Evolutionary conservation across 2,329 filamentous ascomycete species (phyloP).

Genomic region (Fusarium sp.): DNA sequence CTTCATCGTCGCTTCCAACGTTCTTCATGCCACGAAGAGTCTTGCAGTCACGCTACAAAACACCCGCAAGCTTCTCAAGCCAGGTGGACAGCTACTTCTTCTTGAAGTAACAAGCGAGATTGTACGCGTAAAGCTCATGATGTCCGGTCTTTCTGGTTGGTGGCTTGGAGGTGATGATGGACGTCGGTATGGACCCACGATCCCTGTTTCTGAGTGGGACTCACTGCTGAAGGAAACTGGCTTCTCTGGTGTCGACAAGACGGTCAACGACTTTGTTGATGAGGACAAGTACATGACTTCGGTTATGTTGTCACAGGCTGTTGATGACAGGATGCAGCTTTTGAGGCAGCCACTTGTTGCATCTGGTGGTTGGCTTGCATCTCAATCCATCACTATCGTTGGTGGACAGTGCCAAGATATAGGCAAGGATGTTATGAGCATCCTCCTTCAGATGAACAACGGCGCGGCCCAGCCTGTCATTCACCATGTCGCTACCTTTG

Average conservation of each 20-base stretch:
- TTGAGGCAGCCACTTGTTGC: neutral
- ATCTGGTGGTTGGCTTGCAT: neutral
- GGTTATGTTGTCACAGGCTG: neutral
- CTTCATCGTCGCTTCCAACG: constrained; percentile 52
- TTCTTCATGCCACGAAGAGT: constrained; percentile 47
- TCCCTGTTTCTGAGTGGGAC: neutral
- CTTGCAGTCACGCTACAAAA: constrained; percentile 25
- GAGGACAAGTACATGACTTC: constrained; percentile 3
- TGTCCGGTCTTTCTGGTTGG: constrained; percentile 14
- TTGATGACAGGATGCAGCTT: neutral
- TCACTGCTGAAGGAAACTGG: neutral
- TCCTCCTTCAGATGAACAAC: neutral
- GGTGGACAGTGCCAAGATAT: neutral
- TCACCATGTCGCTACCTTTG: neutral
- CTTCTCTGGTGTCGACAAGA: constrained; percentile 4
- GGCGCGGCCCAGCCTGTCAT: neutral
- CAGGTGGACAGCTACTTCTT: constrained; percentile 42
- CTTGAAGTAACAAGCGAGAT: constrained; percentile 6
- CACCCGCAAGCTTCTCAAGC: constrained; percentile 39
- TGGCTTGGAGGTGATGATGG: constrained; percentile 10
- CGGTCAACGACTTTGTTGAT: constrained; percentile 1
- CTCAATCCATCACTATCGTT: neutral
- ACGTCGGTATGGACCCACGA: constrained; percentile 1
- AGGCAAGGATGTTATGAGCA: neutral
- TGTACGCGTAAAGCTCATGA: constrained; percentile 4